phyloP scores from a whole-genome alignment of 768 basidiomycete genomes.

The Hericium erinaceus region DNA sequence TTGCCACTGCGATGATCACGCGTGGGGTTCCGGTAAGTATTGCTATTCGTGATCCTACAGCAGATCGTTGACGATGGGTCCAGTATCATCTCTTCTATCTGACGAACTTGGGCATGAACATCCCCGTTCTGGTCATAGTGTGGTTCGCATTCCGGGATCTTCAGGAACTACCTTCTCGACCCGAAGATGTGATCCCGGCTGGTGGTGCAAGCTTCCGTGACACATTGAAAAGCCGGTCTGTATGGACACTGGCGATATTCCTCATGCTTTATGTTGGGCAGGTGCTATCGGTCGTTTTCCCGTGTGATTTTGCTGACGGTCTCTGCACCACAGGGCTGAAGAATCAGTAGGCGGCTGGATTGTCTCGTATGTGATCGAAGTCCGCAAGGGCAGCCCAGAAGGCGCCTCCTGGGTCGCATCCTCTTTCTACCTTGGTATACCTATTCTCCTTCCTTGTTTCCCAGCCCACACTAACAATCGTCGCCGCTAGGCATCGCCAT shows the following conservation, averaged over 20 bases:
- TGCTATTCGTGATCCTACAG: neutral
- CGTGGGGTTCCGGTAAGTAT: conserved; percentile 15
- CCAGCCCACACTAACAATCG: neutral
- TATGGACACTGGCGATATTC: conserved; percentile 21
- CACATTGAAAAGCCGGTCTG: conserved; percentile 15
- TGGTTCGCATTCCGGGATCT: conserved; percentile 19
- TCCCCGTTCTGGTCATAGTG: conserved; percentile 14
- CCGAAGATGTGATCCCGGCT: neutral
- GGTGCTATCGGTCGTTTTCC: neutral
- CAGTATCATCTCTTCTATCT: conserved; percentile 19
- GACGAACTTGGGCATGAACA: conserved; percentile 18
- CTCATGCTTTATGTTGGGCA: conserved; percentile 20
- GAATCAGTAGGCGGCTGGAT: conserved; percentile 19
- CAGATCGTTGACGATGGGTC: neutral
- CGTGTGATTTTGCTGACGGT: neutral
- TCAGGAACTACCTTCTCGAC: conserved; percentile 12
- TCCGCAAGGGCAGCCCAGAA: conserved; percentile 19
- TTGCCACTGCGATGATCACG: conserved; percentile 17
- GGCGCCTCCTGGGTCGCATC: conserved; percentile 22
- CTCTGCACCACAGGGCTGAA: neutral
- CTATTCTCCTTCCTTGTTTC: neutral
- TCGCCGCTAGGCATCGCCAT: conserved; percentile 16
- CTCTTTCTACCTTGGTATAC: conserved; percentile 19
- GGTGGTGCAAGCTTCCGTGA: conserved; percentile 3
- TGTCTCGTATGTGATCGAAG: conserved; percentile 20